These are phyloP conservation scores for Vitis hybrid DNA, from an alignment of 177 flowering plant species.

Conservation along the genomic window DNA sequence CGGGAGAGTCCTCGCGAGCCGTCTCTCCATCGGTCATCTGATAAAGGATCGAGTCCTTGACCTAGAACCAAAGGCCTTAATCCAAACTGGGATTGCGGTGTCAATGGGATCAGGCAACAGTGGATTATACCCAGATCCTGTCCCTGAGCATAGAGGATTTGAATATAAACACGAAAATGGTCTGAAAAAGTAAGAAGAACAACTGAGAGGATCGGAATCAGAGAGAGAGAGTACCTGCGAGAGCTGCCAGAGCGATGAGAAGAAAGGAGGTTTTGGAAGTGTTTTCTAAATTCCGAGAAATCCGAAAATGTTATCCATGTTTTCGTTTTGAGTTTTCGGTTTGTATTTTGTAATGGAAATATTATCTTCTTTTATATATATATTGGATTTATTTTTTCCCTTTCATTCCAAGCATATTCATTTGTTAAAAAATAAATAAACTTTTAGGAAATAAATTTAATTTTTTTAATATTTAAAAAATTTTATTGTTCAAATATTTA, in stretches of 20 bases:
- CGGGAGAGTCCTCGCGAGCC: constrained; percentile 29
- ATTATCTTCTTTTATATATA: too few relatives aligned
- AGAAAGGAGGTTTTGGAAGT: too few relatives aligned
- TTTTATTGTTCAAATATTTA: too few relatives aligned
- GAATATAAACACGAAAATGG: neutral
- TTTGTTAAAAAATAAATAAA: too few relatives aligned
- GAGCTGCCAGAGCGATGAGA: neutral
- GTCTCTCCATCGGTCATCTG: constrained; percentile 46
- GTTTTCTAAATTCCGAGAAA: too few relatives aligned
- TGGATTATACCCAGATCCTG: neutral
- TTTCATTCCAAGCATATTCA: too few relatives aligned
- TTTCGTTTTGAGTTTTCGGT: too few relatives aligned
- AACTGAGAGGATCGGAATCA: neutral
- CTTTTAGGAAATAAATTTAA: too few relatives aligned
- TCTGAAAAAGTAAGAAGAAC: neutral
- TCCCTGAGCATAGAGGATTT: neutral
- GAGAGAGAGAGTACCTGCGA: neutral
- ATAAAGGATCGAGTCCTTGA: constrained; percentile 2
- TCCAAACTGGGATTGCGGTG: neutral
- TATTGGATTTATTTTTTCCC: too few relatives aligned
- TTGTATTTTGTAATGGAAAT: too few relatives aligned
- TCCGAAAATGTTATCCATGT: too few relatives aligned
- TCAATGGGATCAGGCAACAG: neutral
- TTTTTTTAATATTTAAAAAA: too few relatives aligned
- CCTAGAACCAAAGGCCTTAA: neutral